Base-by-base conservation (phyloP, 495 filamentous ascomycete genomes). In the Aspergillus indologenus region DNA sequence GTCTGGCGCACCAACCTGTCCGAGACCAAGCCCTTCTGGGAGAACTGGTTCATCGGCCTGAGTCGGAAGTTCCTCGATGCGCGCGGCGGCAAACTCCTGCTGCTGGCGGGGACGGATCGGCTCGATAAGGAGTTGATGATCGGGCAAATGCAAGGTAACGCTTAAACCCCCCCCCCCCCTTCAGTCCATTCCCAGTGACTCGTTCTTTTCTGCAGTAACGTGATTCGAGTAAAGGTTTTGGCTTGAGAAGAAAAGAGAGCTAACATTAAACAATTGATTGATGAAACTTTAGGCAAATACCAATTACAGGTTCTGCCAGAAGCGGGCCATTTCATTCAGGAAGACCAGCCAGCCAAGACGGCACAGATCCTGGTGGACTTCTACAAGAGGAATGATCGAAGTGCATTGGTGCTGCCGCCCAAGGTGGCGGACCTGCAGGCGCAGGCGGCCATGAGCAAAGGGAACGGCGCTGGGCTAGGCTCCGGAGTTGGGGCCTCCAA, bases 51-150 rank as follows among this genome's bases (percentile, higher is more conserved):
- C 62, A 73, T 83, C 18, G 92, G 91, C 0, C 78, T 98, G 54
- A 95, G 90, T 64, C 79, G 80, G 54, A 96, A 96, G 71, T 99
- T 99, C 70, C 81, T 99, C 23, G 79, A 81, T 31, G 89, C 87
- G 0, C 82, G 82, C 49, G 94, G 93, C 9, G 94, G 92, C 46
- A 99, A 99, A 73, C 68, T 98, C 58, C 75, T 99, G 23, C 74
- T 99, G 24, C 81, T 99, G 17, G 95, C 94, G 6, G 94, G 94
- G 6, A 98, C 94, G 15, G 94, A 99, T 73, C 80, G 95, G 55
- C 72, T 99, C 50, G 94, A 98, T 69, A 95, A 89, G 65, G 94
- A 98, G 64, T 71, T 98, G 62, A 96, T 92, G 75, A 98, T 98
- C 68, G 94, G 91, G 17, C 94, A 98, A 73, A 96, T 96, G 92